A percentile compares a stretch with the other conserved stretches of the same genome.
phyloP scores from a whole-genome alignment of 768 basidiomycete species.

The Glaciozyma martinii region DNA sequence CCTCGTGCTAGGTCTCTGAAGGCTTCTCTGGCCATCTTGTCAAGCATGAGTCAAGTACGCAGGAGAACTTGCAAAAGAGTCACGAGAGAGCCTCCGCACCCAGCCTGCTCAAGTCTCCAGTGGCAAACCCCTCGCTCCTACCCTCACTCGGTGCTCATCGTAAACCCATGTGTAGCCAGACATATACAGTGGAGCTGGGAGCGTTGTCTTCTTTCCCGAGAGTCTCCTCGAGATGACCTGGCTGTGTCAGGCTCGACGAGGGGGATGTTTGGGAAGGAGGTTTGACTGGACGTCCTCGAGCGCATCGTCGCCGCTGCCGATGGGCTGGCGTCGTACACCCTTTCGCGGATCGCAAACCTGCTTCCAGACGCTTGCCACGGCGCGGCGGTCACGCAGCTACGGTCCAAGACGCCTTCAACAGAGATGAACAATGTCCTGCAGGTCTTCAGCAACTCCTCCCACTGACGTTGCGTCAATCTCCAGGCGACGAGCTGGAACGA shows the following conservation, averaged over 20 bases:
- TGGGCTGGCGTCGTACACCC: conserved; percentile 49
- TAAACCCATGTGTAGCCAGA: no score
- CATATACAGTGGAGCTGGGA: no score
- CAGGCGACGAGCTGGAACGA: conserved; percentile 59
- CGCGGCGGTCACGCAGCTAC: conserved; percentile 10
- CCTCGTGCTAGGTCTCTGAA: no score
- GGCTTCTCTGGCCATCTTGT: no score
- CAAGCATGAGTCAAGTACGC: no score
- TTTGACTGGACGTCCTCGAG: conserved; percentile 22
- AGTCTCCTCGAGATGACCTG: conserved; percentile 34
- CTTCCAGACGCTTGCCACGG: conserved; percentile 45
- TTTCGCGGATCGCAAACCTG: conserved; percentile 48
- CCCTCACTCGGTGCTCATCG: no score
- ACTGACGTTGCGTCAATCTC: neutral
- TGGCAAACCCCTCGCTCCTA: no score
- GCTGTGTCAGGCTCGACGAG: conserved; percentile 18
- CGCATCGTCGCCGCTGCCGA: conserved; percentile 12
- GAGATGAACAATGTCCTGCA: conserved; percentile 33
- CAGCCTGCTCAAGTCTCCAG: no score
- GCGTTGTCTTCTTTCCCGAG: no score
- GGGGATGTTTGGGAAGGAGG: conserved; percentile 28
- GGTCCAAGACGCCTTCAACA: conserved; percentile 3
- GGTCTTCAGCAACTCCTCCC: neutral
- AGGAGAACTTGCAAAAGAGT: no score
- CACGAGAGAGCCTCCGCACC: no score